Evolutionary conservation across 768 basidiomycete species (phyloP).

Genomic region (Neoboletus brunneissimus): DNA sequence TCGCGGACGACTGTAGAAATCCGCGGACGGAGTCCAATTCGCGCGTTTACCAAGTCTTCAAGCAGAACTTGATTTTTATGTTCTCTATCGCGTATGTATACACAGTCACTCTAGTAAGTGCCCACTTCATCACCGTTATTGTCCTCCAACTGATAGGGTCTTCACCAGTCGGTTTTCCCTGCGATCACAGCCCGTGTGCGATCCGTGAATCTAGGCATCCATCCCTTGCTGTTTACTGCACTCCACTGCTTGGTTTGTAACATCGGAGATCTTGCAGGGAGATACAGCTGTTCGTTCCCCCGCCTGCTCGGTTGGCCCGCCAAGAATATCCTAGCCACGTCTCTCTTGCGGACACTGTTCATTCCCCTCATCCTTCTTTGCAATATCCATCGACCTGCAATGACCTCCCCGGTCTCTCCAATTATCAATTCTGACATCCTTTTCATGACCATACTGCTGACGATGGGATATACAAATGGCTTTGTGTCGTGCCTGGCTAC

Average conservation of each 20-base stretch:
- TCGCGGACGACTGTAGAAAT: not conserved
- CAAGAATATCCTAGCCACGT: not conserved
- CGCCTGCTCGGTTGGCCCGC: not conserved
- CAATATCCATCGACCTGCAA: not conserved
- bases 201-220: not conserved
- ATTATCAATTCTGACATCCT: constrained; percentile 72
- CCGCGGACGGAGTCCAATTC: not conserved
- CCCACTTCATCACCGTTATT: too few relatives aligned
- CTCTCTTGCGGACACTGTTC: not conserved
- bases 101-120: not conserved
- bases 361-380: not conserved
- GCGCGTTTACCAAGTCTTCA: not conserved
- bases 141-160: not conserved
- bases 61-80: not conserved
- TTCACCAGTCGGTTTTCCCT: not conserved
- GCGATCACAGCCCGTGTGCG: not conserved
- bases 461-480: constrained; percentile 66
- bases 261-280: not conserved
- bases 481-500: constrained; percentile 49
- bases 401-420: constrained; percentile 18
- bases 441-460: constrained; percentile 68
- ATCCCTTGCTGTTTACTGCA: not conserved
- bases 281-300: not conserved
- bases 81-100: not conserved
- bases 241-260: not conserved